phyloP scores from a whole-genome alignment of 2,329 filamentous ascomycete genomes.

The Fusarium sp. region DNA sequence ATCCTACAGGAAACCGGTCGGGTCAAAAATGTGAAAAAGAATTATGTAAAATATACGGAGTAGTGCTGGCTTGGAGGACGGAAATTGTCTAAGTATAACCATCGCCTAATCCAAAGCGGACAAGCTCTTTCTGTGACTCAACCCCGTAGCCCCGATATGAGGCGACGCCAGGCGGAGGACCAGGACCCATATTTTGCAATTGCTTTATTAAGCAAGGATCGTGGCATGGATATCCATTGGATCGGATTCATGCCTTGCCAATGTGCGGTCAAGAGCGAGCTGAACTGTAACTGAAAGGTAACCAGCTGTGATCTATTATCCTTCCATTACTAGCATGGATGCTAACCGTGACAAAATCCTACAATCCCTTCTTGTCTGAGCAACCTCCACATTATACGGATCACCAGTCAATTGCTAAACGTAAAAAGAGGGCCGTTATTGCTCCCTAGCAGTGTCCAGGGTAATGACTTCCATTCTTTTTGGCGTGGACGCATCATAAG shows the following conservation, averaged over 20 bases:
- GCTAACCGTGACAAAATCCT: not conserved
- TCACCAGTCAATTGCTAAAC: not conserved
- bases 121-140: not conserved
- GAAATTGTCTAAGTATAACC: not conserved
- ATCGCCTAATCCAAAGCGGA: not conserved
- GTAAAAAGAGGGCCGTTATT: not conserved
- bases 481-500: too few relatives aligned
- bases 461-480: too few relatives aligned
- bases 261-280: constrained; percentile 38
- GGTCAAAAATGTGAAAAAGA: not conserved
- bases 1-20: not conserved
- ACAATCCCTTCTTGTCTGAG: not conserved
- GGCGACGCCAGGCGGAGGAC: constrained; percentile 12
- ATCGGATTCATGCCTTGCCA: constrained; percentile 34
- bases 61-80: not conserved
- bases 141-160: constrained; percentile 6
- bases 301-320: constrained; percentile 6
- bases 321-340: not conserved
- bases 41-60: not conserved
- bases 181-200: constrained; percentile 22
- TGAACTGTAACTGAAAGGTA: constrained; percentile 19
- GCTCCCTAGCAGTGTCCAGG: not conserved
- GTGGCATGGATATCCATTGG: constrained; percentile 17
- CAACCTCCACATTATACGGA: not conserved
- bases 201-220: constrained; percentile 26